Percentiles rank a stretch among this genome's conserved stretches.
phyloP scores from a whole-genome alignment of 83 land plant species.

The Picea mariana region DNA sequence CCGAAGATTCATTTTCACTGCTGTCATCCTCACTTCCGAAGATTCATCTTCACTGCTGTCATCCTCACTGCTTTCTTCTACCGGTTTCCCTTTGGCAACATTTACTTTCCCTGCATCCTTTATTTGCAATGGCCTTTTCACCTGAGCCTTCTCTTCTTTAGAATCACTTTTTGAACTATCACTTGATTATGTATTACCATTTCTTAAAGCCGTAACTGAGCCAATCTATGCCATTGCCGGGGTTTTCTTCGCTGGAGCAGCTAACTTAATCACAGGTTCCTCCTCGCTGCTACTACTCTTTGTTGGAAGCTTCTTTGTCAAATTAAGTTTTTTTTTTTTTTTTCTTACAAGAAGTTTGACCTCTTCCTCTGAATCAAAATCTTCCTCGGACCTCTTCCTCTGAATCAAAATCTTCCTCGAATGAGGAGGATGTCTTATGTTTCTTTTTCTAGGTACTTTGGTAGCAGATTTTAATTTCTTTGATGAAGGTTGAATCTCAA shows the following conservation, averaged over 20 bases:
- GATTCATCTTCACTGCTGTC: too few relatives aligned
- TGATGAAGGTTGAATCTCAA: background rate
- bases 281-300: background rate
- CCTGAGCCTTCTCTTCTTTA: too few relatives aligned
- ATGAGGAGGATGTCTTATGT: background rate
- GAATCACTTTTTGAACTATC: background rate
- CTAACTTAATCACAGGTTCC: background rate
- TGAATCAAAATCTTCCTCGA: too few relatives aligned
- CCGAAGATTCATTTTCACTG: conserved; percentile 31
- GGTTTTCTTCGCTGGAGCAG: background rate
- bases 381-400: too few relatives aligned
- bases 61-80: too few relatives aligned
- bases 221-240: background rate
- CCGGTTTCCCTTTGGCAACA: conserved; percentile 6
- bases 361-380: conserved; percentile 11
- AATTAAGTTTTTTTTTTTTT: background rate
- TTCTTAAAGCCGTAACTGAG: background rate
- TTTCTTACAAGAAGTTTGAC: background rate
- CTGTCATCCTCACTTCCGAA: background rate
- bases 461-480: background rate
- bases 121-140: background rate
- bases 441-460: conserved; percentile 11
- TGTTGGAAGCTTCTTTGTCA: background rate
- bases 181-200: conserved; percentile 12
- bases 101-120: too few relatives aligned